These are phyloP conservation scores for Lipomyces lipofer DNA, from an alignment of 805 yeast species.

Conservation along the genomic window DNA sequence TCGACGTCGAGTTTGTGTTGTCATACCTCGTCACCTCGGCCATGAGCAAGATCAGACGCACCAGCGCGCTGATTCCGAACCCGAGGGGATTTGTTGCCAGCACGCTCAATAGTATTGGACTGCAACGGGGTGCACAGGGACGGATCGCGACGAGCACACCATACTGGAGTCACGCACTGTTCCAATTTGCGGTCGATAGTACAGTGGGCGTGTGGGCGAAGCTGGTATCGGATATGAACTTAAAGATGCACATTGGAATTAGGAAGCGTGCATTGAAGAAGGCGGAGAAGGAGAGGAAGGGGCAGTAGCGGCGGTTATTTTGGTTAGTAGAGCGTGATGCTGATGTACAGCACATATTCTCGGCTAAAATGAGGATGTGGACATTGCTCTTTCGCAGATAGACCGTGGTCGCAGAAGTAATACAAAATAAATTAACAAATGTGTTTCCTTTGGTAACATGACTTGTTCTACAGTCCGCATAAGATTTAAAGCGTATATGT, in stretches of 20 bases:
- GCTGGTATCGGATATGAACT: slow-evolving; percentile 67
- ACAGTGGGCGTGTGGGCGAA: slow-evolving; percentile 80
- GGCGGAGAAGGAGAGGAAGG: slow-evolving; percentile 46
- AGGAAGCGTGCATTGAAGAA: slow-evolving; percentile 81
- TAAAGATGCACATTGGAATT: slow-evolving; percentile 74
- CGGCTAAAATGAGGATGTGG: too few species aligned
- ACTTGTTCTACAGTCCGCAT: too few species aligned
- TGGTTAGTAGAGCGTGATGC: too few species aligned
- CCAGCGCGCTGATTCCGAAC: slow-evolving; percentile 74
- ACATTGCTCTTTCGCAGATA: too few species aligned
- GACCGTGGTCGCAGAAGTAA: too few species aligned
- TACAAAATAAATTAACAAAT: too few species aligned
- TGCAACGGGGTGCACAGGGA: slow-evolving; percentile 90
- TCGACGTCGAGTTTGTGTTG: slow-evolving; percentile 83
- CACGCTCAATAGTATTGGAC: slow-evolving; percentile 68
- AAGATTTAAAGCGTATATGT: too few species aligned
- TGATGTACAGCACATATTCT: too few species aligned
- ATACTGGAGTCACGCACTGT: slow-evolving; percentile 85
- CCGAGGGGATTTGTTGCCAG: slow-evolving; percentile 79
- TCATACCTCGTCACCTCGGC: slow-evolving; percentile 92
- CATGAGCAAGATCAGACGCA: slow-evolving; percentile 87
- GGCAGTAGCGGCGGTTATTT: too few species aligned
- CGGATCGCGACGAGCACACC: slow-evolving; percentile 77
- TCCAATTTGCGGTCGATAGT: slow-evolving; percentile 53
- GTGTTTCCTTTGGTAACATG: too few species aligned